A percentile compares a stretch with the other conserved stretches of the same genome.
These are phyloP conservation scores for Krasilnikovozyma curviuscula DNA, from an alignment of 768 basidiomycete genomes.

Conservation along the genomic window DNA sequence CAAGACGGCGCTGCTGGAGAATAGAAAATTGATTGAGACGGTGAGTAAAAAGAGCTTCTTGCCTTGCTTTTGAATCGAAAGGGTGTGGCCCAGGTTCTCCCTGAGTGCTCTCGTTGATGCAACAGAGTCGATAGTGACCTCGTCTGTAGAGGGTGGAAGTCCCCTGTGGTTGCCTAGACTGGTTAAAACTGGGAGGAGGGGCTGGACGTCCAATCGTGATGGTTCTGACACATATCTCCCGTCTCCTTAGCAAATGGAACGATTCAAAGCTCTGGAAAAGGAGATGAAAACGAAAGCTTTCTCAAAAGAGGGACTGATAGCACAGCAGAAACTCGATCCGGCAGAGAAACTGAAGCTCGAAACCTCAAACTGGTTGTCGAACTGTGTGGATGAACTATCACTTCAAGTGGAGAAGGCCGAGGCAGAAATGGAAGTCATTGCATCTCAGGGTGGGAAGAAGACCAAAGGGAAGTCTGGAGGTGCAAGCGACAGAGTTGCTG, in stretches of 20 bases:
- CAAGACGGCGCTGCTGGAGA: conserved; percentile 77
- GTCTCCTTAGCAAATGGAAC: conserved; percentile 87
- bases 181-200: neutral
- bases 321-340: conserved; percentile 83
- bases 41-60: conserved; percentile 31
- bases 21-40: conserved; percentile 88
- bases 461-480: conserved; percentile 34
- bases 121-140: neutral
- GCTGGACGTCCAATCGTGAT: neutral
- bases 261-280: conserved; percentile 99
- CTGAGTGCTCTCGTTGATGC: too few relatives aligned
- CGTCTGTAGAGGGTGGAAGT: too few relatives aligned
- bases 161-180: neutral
- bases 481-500: conserved; percentile 51
- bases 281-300: conserved; percentile 99
- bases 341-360: conserved; percentile 94
- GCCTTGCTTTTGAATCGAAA: neutral
- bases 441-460: conserved; percentile 41
- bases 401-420: conserved; percentile 87
- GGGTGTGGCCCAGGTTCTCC: neutral
- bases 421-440: conserved; percentile 71
- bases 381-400: conserved; percentile 72
- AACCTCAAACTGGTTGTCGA: conserved; percentile 59
- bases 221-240: neutral
- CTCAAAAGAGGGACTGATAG: conserved; percentile 91